Base-by-base conservation (phyloP, 345 rosid species). In the Populus pruinosa region DNA sequence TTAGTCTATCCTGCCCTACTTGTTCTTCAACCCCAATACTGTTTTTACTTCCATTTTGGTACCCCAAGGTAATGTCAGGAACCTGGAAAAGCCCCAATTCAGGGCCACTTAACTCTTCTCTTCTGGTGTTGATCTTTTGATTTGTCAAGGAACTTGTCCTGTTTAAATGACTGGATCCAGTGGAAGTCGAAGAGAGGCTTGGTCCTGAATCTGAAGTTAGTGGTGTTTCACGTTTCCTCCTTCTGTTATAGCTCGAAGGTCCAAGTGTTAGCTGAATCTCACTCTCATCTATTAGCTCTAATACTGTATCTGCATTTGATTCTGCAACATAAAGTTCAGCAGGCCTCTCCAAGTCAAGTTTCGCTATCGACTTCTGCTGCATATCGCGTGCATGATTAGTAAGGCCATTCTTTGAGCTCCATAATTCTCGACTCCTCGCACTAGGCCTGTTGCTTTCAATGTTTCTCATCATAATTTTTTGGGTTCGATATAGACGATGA, bases 201-300 rank as follows among this genome's bases (percentile, higher is more conserved):
- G 83, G 86, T 53, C 87, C 93, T 31, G 92, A 88, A 69, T 88
- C 89, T 49, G 90, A 84, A 69, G 87, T 84, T 13, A 73, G 73
- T 70, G 80, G 83, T 35, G 82, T 80, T 74, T 78, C 86, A 38
- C 72, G 81, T 79, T 87, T 90, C 81, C 65, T 89, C 76, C 87
- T 82, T 33, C 87, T 67, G 67, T 76, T 25, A 59, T 86, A 86
- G 69, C 82, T 84, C 17, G 93, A 69, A 13, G 93, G 97, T 20
- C 98, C 98, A 18, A 94, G 83, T 5, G 99, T 95, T 80, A 95
- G 86, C 87, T 93, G 92, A 44, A 95, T 93, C 85, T 90, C 89
- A 69, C 92, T 89, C 86, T 95, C 99, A 31, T 95, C 96, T 72
- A 89, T 87, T 17, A 80, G 74, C 77, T 87, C 89, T 55, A 79